These are phyloP conservation scores for Xylaria sp. DNA, from an alignment of 2,329 filamentous ascomycete species.

Conservation along the genomic window DNA sequence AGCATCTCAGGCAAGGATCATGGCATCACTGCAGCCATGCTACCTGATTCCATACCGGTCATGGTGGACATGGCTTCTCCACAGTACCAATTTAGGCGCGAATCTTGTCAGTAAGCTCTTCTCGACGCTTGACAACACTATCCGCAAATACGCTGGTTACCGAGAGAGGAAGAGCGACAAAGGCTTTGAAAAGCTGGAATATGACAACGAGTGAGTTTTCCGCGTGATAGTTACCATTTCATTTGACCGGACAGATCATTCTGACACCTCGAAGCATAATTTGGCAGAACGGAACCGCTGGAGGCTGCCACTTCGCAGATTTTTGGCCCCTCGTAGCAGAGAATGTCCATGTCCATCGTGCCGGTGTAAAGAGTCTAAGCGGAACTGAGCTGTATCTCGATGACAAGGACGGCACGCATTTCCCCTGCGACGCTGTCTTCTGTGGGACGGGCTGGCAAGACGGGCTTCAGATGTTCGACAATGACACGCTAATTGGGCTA, in stretches of 20 bases:
- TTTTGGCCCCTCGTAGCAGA: conserved; percentile 45
- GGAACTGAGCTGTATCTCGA: conserved; percentile 37
- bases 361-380: conserved; percentile 37
- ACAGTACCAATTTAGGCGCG: conserved; percentile 37
- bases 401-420: conserved; percentile 37
- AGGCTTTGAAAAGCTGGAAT: conserved; percentile 44
- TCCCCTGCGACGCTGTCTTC: conserved; percentile 43
- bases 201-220: conserved; percentile 42
- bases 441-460: conserved; percentile 46
- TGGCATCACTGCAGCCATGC: conserved; percentile 41
- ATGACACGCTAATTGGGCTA: conserved; percentile 37
- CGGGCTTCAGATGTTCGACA: conserved; percentile 43
- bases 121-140: conserved; percentile 37
- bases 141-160: conserved; percentile 44
- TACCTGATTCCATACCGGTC: conserved; percentile 40
- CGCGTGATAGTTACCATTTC: conserved; percentile 7
- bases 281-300: conserved; percentile 46
- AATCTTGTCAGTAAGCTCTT: conserved; percentile 41
- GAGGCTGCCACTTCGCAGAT: conserved; percentile 45
- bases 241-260: conserved; percentile 11
- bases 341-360: conserved; percentile 41
- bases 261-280: conserved; percentile 41
- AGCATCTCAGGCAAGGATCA: conserved; percentile 40
- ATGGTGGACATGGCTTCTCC: conserved; percentile 42
- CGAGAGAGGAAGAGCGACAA: conserved; percentile 39